Base-by-base conservation (phyloP, 1,284 basidiomycete genomes). In the Rhodotorula sp. region DNA sequence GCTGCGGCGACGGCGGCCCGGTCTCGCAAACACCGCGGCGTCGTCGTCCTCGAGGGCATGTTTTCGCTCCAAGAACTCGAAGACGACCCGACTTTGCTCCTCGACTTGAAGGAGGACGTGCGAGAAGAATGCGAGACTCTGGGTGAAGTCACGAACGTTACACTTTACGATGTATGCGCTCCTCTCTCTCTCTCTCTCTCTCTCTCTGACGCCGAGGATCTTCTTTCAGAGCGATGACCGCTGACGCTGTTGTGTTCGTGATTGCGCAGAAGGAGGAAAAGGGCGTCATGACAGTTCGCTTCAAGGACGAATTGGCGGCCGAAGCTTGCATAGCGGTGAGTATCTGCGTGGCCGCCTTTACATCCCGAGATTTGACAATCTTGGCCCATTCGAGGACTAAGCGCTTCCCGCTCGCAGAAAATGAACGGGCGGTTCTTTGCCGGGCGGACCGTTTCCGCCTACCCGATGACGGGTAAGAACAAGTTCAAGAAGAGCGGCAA, bases 381-480 rank as follows among this genome's bases (percentile, higher is more conserved):
- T 18, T n/a, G 64, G 42, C 24, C 14, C 22, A 20, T 3, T 8
- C 20, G 20, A 26, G 12, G 64, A 7, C 49, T 48, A 48, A 48
- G 46, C 22, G 68, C 26, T 20, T 0, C 8, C 0, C 49, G 60
- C 30, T 24, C 2, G 24, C 78, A 94, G 88, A 97, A 91, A 88
- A 98, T 98, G 94, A 87, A 97, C 76, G 91, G 92, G 2, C 86
- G 96, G 30, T 98, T 88, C 82, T 99, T 99, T 79, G 91, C 88
- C 30, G 91, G 91, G 4, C 86, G 91, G 64, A 84, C 87, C 70
- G 85, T 99, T 60, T 87, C 90, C 77, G 95, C 95, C 0, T 86
- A 86, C 8, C 82, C 95, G 6, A 93, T 88, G 80, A 84, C 85
- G 37, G 93, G 92, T 53, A 89, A 88, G 79, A 89, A 94, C 76